Percentiles rank a stretch among this genome's conserved stretches.
These are phyloP conservation scores for Tolypocladium tropicale DNA, from an alignment of 2,329 filamentous ascomycete genomes.

Conservation along the genomic window DNA sequence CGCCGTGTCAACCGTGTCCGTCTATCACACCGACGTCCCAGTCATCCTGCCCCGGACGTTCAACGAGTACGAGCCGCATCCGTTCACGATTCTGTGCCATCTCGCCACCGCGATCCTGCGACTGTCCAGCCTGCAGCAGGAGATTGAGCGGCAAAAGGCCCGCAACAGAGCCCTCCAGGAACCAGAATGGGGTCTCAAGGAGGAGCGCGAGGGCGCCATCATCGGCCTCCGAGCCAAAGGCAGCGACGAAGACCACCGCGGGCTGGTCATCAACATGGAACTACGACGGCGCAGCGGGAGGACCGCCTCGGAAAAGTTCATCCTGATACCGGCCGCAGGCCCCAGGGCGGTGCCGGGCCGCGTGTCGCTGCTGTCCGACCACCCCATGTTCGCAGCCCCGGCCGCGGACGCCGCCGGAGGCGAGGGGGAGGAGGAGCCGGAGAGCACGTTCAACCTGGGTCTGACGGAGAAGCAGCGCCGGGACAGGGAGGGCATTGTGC, in stretches of 20 bases:
- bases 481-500: constrained; percentile 78
- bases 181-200: constrained; percentile 69
- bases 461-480: constrained; percentile 83
- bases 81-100: constrained; percentile 65
- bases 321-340: constrained; percentile 27
- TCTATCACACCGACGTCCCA: constrained; percentile 77
- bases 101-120: constrained; percentile 81
- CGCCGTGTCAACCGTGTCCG: constrained; percentile 59
- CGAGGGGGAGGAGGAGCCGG: constrained; percentile 43
- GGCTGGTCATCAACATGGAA: constrained; percentile 76
- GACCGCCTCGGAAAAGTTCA: constrained; percentile 59
- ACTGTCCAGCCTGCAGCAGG: constrained; percentile 62
- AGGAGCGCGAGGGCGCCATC: constrained; percentile 69
- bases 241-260: constrained; percentile 23
- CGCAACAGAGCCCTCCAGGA: constrained; percentile 63
- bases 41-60: constrained; percentile 31
- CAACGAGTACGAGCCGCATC: constrained; percentile 53
- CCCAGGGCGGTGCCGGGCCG: constrained; percentile 17
- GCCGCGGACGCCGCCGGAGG: constrained; percentile 16
- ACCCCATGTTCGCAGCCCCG: constrained; percentile 53
- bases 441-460: constrained; percentile 75
- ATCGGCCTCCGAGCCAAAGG: constrained; percentile 49
- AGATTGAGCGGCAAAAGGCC: constrained; percentile 64
- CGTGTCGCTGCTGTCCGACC: constrained; percentile 61
- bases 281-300: constrained; percentile 74